phyloP scores from a whole-genome alignment of 139 green algal genomes.

The Chlamydomonas schloesseri region DNA sequence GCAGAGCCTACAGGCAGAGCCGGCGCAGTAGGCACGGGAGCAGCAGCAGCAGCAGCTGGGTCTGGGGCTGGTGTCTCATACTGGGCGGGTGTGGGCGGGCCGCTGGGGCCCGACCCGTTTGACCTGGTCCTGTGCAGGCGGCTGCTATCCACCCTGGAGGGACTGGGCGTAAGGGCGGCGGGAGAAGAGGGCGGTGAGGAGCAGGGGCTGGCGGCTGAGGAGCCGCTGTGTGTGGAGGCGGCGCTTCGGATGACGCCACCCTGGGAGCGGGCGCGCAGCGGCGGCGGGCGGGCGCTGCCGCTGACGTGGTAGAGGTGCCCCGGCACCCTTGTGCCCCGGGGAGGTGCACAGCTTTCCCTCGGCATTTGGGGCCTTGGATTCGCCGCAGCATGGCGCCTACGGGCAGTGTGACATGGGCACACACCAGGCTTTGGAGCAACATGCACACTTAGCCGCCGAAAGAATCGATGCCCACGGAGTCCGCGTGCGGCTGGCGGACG shows the following conservation, averaged over 20 bases:
- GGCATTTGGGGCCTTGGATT: no score
- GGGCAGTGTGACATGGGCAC: no score
- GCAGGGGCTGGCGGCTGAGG: background rate
- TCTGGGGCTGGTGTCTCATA: background rate
- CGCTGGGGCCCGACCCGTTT: conserved; percentile 32
- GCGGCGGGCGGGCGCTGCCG: background rate
- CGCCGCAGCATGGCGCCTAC: no score
- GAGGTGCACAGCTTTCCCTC: no score
- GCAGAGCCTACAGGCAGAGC: no score
- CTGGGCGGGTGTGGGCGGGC: background rate
- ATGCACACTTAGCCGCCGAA: no score
- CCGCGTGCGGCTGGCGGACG: no score
- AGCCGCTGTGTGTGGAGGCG: conserved; percentile 2
- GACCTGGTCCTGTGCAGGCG: conserved; percentile 39
- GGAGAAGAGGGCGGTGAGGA: background rate
- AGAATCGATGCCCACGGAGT: no score
- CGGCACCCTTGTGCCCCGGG: no score
- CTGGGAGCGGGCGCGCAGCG: background rate
- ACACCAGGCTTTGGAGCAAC: no score
- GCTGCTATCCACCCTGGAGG: background rate
- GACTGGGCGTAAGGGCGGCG: background rate
- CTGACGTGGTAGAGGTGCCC: conserved; percentile 29
- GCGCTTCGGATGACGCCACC: conserved; percentile 8
- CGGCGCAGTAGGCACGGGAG: no score
- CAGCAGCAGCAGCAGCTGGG: background rate